These are phyloP conservation scores for Colletotrichum chrysophilum DNA, from an alignment of 2,329 filamentous ascomycete species.

Conservation along the genomic window DNA sequence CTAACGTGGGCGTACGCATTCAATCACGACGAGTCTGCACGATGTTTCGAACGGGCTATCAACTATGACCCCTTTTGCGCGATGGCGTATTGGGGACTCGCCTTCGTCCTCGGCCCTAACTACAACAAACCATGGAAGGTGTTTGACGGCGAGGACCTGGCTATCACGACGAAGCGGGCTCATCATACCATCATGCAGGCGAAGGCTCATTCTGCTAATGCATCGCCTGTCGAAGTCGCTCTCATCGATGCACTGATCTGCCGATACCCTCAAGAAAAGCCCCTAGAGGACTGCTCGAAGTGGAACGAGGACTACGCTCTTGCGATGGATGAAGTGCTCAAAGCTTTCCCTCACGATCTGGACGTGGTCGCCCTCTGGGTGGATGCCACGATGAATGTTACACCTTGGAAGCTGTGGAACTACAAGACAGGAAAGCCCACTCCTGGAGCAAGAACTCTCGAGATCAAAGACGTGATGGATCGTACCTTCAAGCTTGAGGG, in stretches of 20 bases:
- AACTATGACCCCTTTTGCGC: slow-evolving; percentile 57
- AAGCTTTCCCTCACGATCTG: slow-evolving; percentile 42
- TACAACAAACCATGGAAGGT: slow-evolving; percentile 79
- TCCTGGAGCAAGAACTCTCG: slow-evolving; percentile 22
- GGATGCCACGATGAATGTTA: slow-evolving; percentile 54
- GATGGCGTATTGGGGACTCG: slow-evolving; percentile 74
- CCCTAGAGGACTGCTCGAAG: slow-evolving; percentile 51
- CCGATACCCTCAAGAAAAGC: slow-evolving; percentile 62
- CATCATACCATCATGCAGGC: slow-evolving; percentile 51
- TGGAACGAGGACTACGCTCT: slow-evolving; percentile 63
- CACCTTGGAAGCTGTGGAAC: slow-evolving; percentile 52
- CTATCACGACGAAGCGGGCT: slow-evolving; percentile 52
- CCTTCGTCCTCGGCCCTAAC: slow-evolving; percentile 77
- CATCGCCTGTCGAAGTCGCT: slow-evolving; percentile 61
- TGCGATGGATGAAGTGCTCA: slow-evolving; percentile 43
- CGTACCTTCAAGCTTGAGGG: slow-evolving; percentile 54
- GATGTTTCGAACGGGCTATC: slow-evolving; percentile 68
- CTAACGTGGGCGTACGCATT: slow-evolving; percentile 79
- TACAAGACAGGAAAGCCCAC: slow-evolving; percentile 33
- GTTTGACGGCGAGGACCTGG: slow-evolving; percentile 68
- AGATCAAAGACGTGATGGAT: slow-evolving; percentile 38
- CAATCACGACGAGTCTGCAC: slow-evolving; percentile 74
- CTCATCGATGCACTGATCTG: slow-evolving; percentile 67
- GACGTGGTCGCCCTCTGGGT: slow-evolving; percentile 42
- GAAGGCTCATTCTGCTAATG: slow-evolving; percentile 35